Evolutionary conservation across 2,329 filamentous ascomycete species (phyloP), one percentile per base, ranked within the genome.

Genomic region (Paraconiothyrium brasiliense): DNA sequence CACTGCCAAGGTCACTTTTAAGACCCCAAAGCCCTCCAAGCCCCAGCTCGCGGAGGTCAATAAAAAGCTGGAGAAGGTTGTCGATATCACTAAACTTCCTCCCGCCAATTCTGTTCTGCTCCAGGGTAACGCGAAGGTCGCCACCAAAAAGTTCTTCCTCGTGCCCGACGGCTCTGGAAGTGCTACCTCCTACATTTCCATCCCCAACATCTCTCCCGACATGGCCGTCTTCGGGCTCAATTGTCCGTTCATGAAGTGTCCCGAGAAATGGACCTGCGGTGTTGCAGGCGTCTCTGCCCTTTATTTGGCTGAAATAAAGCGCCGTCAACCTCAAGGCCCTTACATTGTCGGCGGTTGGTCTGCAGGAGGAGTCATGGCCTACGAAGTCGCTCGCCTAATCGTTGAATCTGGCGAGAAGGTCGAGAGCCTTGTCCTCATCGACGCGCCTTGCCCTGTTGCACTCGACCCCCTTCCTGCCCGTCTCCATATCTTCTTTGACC

Each of bases 401-500:
- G 76, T 84, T 57, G 80, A 81, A 51, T 73, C 75, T 7, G 82
- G 82, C 39, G 83, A 86, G 61, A 77, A 80, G 60, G 81, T 85
- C 13, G 82, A 84, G 63, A 81, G 77, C 62, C 82, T 86, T 3
- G 76, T 86, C 27, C 78, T 86, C 39, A 83, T 86, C 60, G 84
- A 86, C 70, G 82, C 84, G 13, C 84, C 84, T 16, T 84, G 82
- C 74, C 84, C 84, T 0, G 81, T 85, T 62, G 77, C 81, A 67
- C 80, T 85, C 37, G 83, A 80, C 43, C 83, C 83, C 57, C 81
- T 85, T 4, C 79, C 83, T 5, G 79, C 80, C 24, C 81, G 84
- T 64, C 85, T 92, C 10, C 90, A 91, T 76, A 84, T 88, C 66
- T 93, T 90, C 84, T 92, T 92, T 71, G 89, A 89, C 57, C 84